Base-by-base conservation (phyloP, 192 early-diverging fungal genomes). In the Entophlyctis helioformis region DNA sequence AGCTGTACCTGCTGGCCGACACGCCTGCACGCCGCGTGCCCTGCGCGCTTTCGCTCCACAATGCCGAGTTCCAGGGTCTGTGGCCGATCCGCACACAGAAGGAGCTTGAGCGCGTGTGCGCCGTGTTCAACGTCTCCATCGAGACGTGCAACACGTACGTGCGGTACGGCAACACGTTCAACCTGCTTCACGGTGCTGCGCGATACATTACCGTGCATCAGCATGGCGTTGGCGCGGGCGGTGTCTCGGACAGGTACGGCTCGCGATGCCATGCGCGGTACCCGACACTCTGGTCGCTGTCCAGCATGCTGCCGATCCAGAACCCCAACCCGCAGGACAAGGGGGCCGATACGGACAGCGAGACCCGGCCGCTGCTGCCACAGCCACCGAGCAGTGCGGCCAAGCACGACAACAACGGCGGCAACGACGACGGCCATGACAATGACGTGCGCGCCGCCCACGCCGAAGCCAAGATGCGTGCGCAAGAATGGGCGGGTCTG, bases 11-110 rank as follows among this genome's bases (percentile, higher is more conserved):
- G 7, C 46, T 47, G 4, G 36, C 46, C 6, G 23, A 40, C 12
- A 39, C 3, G 12, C n/a, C n/a, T n/a, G n/a, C n/a, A n/a, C n/a
- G n/a, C n/a, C n/a, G n/a, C n/a, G 23, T 47, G 11, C 46, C 46
- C 15, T 9, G 10, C 36, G 26, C 9, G 16, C 22, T 47, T 5
- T 8, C 19, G 12, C 36, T 47, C 34, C 46, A 47, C 36, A 47
- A 47, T 23, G 46, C 46, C 33, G 46, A 31, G 15, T 47, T 47
- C 31, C 46, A 47, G 23, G 46, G 46, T 24, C 46, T 47, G 4
- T 47, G 46, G 46, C 36, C 46, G 6, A 22, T 47, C 18, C 34
- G 36, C 31, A 22, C 33, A 2, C 3, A 6, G 3, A 28, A 35
- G n/a, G 46, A 47, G 16, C 33, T 3, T 18, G 7, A 35, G 13